phyloP scores from a whole-genome alignment of 352 stramenopile genomes.

The Phytopythium litorale region DNA sequence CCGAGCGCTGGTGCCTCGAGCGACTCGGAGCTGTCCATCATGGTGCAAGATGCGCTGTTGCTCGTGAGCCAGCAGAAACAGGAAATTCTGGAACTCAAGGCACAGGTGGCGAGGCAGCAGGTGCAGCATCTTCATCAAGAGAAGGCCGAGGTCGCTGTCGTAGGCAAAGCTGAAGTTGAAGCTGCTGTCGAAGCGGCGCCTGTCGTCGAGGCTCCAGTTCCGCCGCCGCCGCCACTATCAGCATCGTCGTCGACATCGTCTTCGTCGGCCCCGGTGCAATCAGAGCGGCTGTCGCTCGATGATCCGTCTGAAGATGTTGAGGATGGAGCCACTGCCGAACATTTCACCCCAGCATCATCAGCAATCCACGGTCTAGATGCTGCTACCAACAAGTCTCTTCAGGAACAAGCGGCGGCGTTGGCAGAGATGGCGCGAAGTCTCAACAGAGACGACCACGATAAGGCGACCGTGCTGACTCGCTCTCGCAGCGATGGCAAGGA shows the following conservation, averaged over 20 bases:
- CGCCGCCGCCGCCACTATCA: neutral
- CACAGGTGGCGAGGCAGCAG: slow-evolving; percentile 20
- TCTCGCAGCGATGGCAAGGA: slow-evolving; percentile 3
- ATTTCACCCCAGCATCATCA: neutral
- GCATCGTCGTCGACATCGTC: neutral
- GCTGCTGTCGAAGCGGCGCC: too few relatives aligned
- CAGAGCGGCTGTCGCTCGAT: neutral
- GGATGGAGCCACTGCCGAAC: neutral
- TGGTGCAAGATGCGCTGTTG: slow-evolving; percentile 65
- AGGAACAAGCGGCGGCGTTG: slow-evolving; percentile 33
- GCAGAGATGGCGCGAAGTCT: slow-evolving; percentile 34
- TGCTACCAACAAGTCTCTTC: slow-evolving; percentile 28
- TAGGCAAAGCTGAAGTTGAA: neutral
- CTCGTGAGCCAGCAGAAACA: slow-evolving; percentile 65
- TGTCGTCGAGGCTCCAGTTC: neutral
- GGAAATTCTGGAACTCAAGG: slow-evolving; percentile 62
- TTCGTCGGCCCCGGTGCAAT: neutral
- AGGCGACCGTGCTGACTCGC: neutral
- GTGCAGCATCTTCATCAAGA: neutral
- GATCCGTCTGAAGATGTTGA: neutral
- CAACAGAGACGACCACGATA: slow-evolving; percentile 26
- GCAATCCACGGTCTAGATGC: slow-evolving; percentile 10
- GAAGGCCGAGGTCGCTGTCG: neutral
- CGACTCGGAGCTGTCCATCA: slow-evolving; percentile 42
- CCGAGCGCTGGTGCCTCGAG: slow-evolving; percentile 16